Conservation (phyloP, 345 rosid species). For the Eucalyptus sideroxylon region DNA sequence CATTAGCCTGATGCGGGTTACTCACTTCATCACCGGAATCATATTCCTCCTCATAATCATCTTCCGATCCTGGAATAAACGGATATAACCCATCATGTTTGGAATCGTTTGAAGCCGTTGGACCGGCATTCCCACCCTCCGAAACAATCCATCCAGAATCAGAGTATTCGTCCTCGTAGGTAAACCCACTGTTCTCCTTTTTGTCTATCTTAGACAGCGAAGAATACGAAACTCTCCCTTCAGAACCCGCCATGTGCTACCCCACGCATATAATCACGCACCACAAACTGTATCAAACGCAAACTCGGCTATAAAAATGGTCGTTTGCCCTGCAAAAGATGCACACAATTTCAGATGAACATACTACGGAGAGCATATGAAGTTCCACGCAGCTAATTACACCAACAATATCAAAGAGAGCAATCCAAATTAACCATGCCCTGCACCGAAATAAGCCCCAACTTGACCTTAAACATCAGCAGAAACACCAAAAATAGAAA, state of each 20-base stretch:
- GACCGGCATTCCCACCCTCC: conserved; percentile 6
- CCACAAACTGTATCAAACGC: not conserved
- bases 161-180: conserved; percentile 7
- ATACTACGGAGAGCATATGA: not conserved
- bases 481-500: not conserved
- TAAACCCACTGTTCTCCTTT: not conserved
- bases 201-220: conserved; percentile 10
- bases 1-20: not conserved
- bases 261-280: not conserved
- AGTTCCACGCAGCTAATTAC: not conserved
- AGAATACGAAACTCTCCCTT: conserved; percentile 23
- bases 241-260: conserved; percentile 19
- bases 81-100: conserved; percentile 23
- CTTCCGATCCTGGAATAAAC: conserved; percentile 39
- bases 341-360: not conserved
- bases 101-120: conserved; percentile 6
- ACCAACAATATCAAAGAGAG: not conserved
- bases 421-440: not conserved
- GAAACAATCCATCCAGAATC: conserved; percentile 18
- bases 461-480: not conserved
- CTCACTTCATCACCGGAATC: conserved; percentile 35
- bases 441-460: not conserved
- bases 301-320: not conserved
- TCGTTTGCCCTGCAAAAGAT: not conserved
- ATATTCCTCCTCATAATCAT: conserved; percentile 42